Evolutionary conservation across 352 stramenopile genomes (phyloP), one percentile per base, ranked within the genome.

Genomic region (Thraustochytrium sp.): DNA sequence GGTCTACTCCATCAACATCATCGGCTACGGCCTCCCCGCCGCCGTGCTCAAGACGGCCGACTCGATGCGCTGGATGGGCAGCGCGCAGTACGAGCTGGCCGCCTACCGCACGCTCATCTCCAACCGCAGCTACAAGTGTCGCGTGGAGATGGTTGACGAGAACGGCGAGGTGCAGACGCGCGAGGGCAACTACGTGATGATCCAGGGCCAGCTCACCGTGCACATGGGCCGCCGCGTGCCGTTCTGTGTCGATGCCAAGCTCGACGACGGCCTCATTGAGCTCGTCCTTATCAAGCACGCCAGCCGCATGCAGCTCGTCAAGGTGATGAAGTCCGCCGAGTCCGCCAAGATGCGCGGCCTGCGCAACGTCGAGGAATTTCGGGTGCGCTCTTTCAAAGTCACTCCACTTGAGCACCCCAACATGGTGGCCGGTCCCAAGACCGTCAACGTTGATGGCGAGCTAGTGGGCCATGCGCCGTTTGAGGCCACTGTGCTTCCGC

Each of bases 191-290:
- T 85, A 63, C 48, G 37, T 56, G 0, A 82, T 86, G 74, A 59
- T 86, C 37, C 74, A 86, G 62, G 65, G 40, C 26, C 82, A 86
- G 72, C 78, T 64, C 18, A 86, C 75, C 31, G 46, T 82, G 34
- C 82, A 85, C 56, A 84, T 84, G 59, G 73, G 73, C 59, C 21
- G 44, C 21, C 4, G 77, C 16, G 84, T 85, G 49, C 26, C 80
- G 16, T 85, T 85, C 53, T 63, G 46, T 23, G 75, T 73, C 16
- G 11, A 85, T 23, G 82, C 73, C 37, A 76, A 84, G 51, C 2
- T 86, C n/a, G 82, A 86, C 64, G 82, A 86, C 46, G 82, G 82
- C 2, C 53, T 86, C 8, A 31, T 86, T 0, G 82, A 86, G 9
- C 44, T 86, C n/a, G 44, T 65, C 18, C 34, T 84, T 18, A 49